Evolutionary conservation across 305 asterid species (phyloP).

Genomic region (Fraxinus paxiana): DNA sequence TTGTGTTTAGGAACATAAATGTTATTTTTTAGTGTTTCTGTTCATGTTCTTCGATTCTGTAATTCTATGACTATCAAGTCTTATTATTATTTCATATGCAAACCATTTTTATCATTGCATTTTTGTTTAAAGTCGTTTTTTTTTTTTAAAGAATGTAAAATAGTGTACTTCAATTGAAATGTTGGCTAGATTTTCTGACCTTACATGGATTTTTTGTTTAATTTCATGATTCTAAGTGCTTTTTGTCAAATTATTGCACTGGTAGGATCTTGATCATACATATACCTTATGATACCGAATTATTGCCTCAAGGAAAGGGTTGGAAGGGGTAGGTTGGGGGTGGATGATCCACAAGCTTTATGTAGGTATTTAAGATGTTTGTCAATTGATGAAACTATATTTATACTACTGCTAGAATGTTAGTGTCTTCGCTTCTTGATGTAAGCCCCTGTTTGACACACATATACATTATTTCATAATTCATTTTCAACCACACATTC

Average conservation of each 20-base stretch:
- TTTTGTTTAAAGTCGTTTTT: neutral
- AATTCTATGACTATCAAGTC: neutral
- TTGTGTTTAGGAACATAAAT: conserved; percentile 19
- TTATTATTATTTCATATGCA: neutral
- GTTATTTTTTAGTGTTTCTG: neutral
- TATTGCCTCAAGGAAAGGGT: neutral
- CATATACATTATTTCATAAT: too few species aligned
- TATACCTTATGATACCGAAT: neutral
- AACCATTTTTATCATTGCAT: too few species aligned
- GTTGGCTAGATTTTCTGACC: neutral
- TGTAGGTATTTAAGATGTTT: neutral
- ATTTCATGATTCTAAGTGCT: neutral
- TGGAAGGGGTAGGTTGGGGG: neutral
- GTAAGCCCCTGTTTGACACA: too few species aligned
- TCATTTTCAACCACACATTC: too few species aligned
- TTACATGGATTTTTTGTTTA: neutral
- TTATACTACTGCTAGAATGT: neutral
- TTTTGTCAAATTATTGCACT: neutral
- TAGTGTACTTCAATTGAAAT: neutral
- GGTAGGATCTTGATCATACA: neutral
- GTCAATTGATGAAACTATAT: neutral
- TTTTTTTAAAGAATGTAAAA: neutral
- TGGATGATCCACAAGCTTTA: neutral
- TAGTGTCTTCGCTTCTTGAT: too few species aligned
- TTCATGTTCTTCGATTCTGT: neutral